Conservation (phyloP, 805 yeast genomes). For the Yamadazyma philogaea region DNA sequence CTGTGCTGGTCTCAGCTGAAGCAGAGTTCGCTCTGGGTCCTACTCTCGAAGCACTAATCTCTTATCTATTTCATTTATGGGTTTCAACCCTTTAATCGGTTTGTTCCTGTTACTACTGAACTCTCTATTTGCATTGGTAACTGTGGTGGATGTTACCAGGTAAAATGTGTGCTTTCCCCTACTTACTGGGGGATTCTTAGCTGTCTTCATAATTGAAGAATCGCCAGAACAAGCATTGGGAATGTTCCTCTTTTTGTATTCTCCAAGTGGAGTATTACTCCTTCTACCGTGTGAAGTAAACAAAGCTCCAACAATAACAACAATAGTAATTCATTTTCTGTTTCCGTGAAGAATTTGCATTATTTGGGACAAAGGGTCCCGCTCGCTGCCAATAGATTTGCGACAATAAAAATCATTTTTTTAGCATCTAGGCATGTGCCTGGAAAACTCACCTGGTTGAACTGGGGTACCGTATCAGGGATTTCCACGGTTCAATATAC, state of each 20-base stretch:
- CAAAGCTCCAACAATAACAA: background rate
- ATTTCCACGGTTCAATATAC: too few species aligned
- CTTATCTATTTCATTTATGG: constrained; percentile 6
- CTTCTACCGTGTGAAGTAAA: constrained; percentile 1
- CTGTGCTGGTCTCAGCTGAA: too few species aligned
- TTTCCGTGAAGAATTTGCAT: constrained; percentile 3
- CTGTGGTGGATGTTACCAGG: constrained; percentile 5
- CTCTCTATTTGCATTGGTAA: constrained; percentile 10
- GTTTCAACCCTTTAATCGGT: constrained; percentile 3
- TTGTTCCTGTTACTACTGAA: constrained; percentile 1
- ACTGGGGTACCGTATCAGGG: too few species aligned
- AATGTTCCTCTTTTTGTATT: too few species aligned
- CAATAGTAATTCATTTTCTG: constrained; percentile 2
- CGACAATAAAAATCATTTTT: too few species aligned
- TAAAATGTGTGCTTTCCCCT: constrained; percentile 10
- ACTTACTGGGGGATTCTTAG: constrained; percentile 3
- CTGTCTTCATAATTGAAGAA: constrained; percentile 2
- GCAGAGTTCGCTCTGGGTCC: background rate
- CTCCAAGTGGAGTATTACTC: background rate
- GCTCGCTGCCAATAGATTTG: constrained; percentile 2
- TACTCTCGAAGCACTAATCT: constrained; percentile 1
- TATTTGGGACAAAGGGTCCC: constrained; percentile 2
- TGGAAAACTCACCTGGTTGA: too few species aligned
- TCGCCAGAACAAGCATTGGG: too few species aligned
- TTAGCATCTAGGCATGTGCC: too few species aligned